Evolutionary conservation across 1,284 basidiomycete genomes (phyloP).

Genomic region (Tilletia setariae): DNA sequence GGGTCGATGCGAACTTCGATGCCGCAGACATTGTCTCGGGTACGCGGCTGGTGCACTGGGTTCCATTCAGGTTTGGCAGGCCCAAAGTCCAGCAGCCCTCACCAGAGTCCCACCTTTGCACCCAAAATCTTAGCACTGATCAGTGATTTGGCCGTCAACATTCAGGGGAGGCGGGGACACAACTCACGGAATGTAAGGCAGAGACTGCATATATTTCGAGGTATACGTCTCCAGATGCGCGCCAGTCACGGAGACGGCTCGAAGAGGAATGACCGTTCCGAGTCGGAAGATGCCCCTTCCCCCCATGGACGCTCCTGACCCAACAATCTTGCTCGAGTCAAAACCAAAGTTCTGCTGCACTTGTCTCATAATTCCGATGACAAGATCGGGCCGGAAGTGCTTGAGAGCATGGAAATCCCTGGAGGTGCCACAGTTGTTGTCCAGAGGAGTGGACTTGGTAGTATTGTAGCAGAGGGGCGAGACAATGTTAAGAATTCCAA

Average conservation of each 20-base stretch:
- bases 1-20: background rate
- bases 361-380: background rate
- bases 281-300: background rate
- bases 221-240: background rate
- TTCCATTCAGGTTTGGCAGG: background rate
- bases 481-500: background rate
- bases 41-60: background rate
- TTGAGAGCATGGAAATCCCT: background rate
- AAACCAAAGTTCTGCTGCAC: background rate
- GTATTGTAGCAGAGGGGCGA: conserved; percentile 11
- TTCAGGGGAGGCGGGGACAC: background rate
- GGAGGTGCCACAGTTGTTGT: background rate
- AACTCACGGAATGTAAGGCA: conserved; percentile 1
- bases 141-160: too few species aligned
- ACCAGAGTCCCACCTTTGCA: background rate
- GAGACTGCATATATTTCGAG: background rate
- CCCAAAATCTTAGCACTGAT: background rate
- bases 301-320: background rate
- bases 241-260: background rate
- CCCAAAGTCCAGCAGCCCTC: background rate
- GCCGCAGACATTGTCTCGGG: background rate
- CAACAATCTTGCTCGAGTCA: conserved; percentile 1
- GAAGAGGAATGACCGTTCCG: background rate
- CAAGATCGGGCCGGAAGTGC: conserved; percentile 3
- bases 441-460: background rate